Evolutionary conservation across 371 early-diverging fungal species (phyloP).

Genomic region (Mortierella polycephala): DNA sequence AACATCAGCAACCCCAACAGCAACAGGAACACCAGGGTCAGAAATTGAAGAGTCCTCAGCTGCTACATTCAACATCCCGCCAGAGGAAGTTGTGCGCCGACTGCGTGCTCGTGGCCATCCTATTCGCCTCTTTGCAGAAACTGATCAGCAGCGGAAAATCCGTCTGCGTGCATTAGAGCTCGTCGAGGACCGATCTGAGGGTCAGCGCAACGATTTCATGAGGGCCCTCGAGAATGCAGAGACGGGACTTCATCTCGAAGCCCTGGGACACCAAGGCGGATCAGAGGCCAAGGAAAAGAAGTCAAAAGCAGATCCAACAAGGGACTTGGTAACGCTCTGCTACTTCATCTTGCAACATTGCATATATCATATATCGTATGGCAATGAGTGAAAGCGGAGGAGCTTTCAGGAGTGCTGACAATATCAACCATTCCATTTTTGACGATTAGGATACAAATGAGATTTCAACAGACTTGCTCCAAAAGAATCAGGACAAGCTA

Average conservation of each 20-base stretch:
- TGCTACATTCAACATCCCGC: conserved; percentile 66
- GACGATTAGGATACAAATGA: conserved; percentile 70
- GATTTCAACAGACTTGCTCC: conserved; percentile 72
- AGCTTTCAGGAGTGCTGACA: no score
- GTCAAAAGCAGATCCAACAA: conserved; percentile 40
- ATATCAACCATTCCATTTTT: no score
- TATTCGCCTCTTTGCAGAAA: conserved; percentile 94
- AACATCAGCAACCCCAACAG: conserved; percentile 13
- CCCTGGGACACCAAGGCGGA: conserved; percentile 64
- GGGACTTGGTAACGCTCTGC: conserved; percentile 20
- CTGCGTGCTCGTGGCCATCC: conserved; percentile 92
- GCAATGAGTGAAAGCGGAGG: no score
- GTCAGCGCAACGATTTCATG: conserved; percentile 93
- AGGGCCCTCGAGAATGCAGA: conserved; percentile 87
- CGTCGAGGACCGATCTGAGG: conserved; percentile 85
- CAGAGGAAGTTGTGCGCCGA: conserved; percentile 85
- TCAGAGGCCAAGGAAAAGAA: conserved; percentile 59
- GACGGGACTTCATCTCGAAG: conserved; percentile 81
- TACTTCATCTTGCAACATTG: no score
- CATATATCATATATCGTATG: no score
- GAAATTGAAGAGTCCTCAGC: conserved; percentile 11
- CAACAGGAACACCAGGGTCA: conserved; percentile 13
- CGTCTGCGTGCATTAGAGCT: conserved; percentile 88
- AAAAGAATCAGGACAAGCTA: conserved; percentile 79
- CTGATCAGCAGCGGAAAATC: conserved; percentile 80